Evolutionary conservation across 768 basidiomycete species (phyloP).

Genomic region (Tephrocybe sp.): DNA sequence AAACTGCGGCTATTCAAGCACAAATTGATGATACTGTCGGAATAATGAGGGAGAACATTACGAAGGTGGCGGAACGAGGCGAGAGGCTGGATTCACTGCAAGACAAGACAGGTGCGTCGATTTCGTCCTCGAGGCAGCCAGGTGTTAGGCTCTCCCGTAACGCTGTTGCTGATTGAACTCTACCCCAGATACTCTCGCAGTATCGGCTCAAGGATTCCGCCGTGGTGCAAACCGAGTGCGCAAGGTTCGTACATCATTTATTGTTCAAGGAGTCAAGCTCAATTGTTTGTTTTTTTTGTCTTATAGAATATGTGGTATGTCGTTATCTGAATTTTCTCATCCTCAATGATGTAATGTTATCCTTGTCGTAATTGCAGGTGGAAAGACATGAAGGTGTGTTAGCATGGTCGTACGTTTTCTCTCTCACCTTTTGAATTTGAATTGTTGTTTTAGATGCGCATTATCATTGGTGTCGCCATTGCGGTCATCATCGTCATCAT

Average conservation of each 20-base stretch:
- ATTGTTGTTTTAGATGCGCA: slow-evolving; percentile 69
- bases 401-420: background rate
- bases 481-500: slow-evolving; percentile 92
- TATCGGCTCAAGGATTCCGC: slow-evolving; percentile 98
- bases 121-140: slow-evolving; percentile 1
- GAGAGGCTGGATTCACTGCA: slow-evolving; percentile 92
- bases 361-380: slow-evolving; percentile 54
- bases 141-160: background rate
- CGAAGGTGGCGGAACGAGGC: slow-evolving; percentile 91
- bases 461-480: slow-evolving; percentile 91
- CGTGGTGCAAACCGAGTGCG: slow-evolving; percentile 95
- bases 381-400: slow-evolving; percentile 92
- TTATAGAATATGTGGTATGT: slow-evolving; percentile 94
- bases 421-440: slow-evolving; percentile 6
- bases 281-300: slow-evolving; percentile 6
- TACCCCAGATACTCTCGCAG: slow-evolving; percentile 83
- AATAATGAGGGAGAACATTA: slow-evolving; percentile 98
- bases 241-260: slow-evolving; percentile 62
- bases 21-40: slow-evolving; percentile 97
- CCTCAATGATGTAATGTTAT: slow-evolving; percentile 14
- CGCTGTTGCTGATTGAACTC: slow-evolving; percentile 7
- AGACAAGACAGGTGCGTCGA: slow-evolving; percentile 92
- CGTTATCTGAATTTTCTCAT: slow-evolving; percentile 1
- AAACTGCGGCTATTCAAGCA: slow-evolving; percentile 94
- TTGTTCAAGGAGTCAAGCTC: slow-evolving; percentile 1